A percentile compares a stretch with the other conserved stretches of the same genome.
Conservation (phyloP, 805 yeast genomes). For the Teunomyces tritomae region DNA sequence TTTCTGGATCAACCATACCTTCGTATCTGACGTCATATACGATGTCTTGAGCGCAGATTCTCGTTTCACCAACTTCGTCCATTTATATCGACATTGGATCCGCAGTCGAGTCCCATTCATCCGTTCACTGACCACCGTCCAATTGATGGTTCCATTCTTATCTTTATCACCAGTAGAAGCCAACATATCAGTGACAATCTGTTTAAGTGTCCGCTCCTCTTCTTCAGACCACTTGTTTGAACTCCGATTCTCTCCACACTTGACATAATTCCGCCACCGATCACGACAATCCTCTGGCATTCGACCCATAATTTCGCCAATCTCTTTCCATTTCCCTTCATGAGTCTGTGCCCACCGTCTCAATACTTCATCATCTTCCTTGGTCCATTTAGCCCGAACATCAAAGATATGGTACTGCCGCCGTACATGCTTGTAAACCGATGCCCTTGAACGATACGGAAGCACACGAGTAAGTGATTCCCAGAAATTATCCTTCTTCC, state of each 20-base stretch:
- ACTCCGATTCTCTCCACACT: slow-evolving; percentile 78
- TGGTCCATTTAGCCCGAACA: slow-evolving; percentile 87
- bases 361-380: slow-evolving; percentile 71
- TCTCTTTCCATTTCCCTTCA: slow-evolving; percentile 85
- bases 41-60: slow-evolving; percentile 38
- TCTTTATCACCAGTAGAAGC: slow-evolving; percentile 14
- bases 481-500: slow-evolving; percentile 90
- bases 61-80: slow-evolving; percentile 77
- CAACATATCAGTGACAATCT: slow-evolving; percentile 52
- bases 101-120: slow-evolving; percentile 89
- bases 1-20: slow-evolving; percentile 36
- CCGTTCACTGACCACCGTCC: slow-evolving; percentile 87
- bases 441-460: slow-evolving; percentile 84
- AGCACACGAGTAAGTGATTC: slow-evolving; percentile 72
- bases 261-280: slow-evolving; percentile 92
- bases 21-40: slow-evolving; percentile 32
- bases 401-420: slow-evolving; percentile 85
- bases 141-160: slow-evolving; percentile 57
- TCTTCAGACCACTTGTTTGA: slow-evolving; percentile 75
- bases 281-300: slow-evolving; percentile 99
- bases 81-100: slow-evolving; percentile 92
- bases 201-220: slow-evolving; percentile 63
- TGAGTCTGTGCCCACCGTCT: slow-evolving; percentile 60
- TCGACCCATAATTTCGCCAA: slow-evolving; percentile 76
- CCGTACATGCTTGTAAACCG: slow-evolving; percentile 89